phyloP scores from a whole-genome alignment of 2,329 filamentous ascomycete species.

The Passalora sequoiae region DNA sequence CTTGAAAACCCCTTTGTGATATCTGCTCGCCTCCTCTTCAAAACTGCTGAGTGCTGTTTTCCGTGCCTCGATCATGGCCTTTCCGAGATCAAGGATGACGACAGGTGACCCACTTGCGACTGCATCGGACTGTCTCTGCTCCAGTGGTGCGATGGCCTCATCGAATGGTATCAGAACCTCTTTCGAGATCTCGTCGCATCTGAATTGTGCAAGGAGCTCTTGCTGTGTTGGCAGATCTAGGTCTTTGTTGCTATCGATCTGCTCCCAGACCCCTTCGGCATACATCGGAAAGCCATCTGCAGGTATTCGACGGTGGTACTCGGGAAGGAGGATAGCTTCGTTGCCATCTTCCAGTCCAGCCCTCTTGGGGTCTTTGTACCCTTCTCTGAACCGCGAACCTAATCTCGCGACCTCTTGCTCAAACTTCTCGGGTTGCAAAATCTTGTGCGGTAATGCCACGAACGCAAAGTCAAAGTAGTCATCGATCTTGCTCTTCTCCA shows the following conservation, averaged over 20 bases:
- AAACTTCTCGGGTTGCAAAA: conserved; percentile 90
- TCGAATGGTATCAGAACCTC: conserved; percentile 86
- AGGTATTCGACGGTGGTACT: conserved; percentile 92
- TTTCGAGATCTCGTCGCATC: conserved; percentile 91
- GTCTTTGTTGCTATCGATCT: conserved; percentile 98
- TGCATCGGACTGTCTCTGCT: conserved; percentile 76
- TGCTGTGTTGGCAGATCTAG: conserved; percentile 94
- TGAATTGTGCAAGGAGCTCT: conserved; percentile 91
- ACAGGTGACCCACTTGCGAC: conserved; percentile 65
- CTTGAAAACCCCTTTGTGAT: conserved; percentile 92
- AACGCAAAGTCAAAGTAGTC: conserved; percentile 99
- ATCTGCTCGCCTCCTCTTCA: conserved; percentile 82
- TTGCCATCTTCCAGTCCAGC: conserved; percentile 63
- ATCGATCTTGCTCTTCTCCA: conserved; percentile 84
- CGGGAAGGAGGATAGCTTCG: conserved; percentile 78
- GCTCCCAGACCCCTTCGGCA: conserved; percentile 91
- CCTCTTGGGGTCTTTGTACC: conserved; percentile 64
- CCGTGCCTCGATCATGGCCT: conserved; percentile 66
- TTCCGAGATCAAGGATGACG: conserved; percentile 70
- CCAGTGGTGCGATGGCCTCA: conserved; percentile 70
- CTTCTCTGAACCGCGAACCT: conserved; percentile 74
- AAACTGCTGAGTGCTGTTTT: conserved; percentile 74
- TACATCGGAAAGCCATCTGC: conserved; percentile 96
- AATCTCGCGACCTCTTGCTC: conserved; percentile 72
- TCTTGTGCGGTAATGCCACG: conserved; percentile 91